phyloP scores from a whole-genome alignment of 1,139 yeast genomes.

The Pichia sp. region DNA sequence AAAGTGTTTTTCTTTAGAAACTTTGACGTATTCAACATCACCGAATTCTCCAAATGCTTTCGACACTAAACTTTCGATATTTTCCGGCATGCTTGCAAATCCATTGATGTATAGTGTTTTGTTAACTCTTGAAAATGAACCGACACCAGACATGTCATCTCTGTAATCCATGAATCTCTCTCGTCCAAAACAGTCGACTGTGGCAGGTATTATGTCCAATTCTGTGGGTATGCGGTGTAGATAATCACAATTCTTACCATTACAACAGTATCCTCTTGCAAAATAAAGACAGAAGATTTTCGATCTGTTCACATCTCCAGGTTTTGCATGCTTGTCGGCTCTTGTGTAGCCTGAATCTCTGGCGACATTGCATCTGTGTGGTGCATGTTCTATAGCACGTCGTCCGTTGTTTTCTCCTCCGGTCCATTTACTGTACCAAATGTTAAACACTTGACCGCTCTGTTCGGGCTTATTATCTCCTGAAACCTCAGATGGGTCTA shows the following conservation, averaged over 20 bases:
- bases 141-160: constrained; percentile 96
- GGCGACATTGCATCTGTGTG: constrained; percentile 56
- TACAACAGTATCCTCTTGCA: constrained; percentile 84
- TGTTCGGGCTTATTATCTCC: constrained; percentile 74
- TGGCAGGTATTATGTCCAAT: constrained; percentile 42
- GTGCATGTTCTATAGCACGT: constrained; percentile 34
- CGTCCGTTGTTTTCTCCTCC: constrained; percentile 56
- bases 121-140: constrained; percentile 70
- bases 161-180: constrained; percentile 79
- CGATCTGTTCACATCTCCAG: constrained; percentile 36
- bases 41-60: constrained; percentile 76
- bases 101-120: constrained; percentile 80
- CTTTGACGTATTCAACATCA: constrained; percentile 64
- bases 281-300: constrained; percentile 72
- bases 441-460: constrained; percentile 75
- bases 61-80: constrained; percentile 43
- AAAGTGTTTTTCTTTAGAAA: constrained; percentile 61
- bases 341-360: constrained; percentile 75
- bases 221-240: constrained; percentile 73
- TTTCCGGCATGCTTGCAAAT: constrained; percentile 39
- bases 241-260: constrained; percentile 74
- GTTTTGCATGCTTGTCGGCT: constrained; percentile 45
- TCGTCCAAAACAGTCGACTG: constrained; percentile 91
- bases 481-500: constrained; percentile 60
- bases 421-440: constrained; percentile 90